Percentiles rank a stretch among this genome's conserved stretches.
Conservation (phyloP, 2,329 filamentous ascomycete genomes). For the Alternaria gaisen region DNA sequence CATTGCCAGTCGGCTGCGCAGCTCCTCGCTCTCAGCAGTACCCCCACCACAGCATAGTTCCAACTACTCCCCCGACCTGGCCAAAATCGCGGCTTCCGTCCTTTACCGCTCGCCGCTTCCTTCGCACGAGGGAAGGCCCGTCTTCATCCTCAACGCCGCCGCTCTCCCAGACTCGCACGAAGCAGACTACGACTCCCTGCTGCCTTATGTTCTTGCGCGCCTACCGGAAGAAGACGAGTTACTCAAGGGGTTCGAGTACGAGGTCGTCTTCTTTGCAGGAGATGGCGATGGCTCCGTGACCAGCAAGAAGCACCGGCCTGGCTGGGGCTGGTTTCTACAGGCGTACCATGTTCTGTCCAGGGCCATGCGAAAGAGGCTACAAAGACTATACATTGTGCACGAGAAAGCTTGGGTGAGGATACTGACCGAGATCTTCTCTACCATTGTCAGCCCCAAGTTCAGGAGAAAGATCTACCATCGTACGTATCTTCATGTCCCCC, state of each 20-base stretch:
- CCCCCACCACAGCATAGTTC: slow-evolving; percentile 56
- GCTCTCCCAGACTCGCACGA: slow-evolving; percentile 65
- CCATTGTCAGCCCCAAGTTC: slow-evolving; percentile 66
- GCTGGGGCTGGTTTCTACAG: slow-evolving; percentile 66
- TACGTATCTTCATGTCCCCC: slow-evolving; percentile 35
- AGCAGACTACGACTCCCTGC: slow-evolving; percentile 63
- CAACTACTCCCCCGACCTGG: slow-evolving; percentile 60
- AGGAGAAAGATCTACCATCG: slow-evolving; percentile 65
- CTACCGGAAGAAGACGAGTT: slow-evolving; percentile 65
- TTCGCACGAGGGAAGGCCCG: slow-evolving; percentile 59
- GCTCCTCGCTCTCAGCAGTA: slow-evolving; percentile 58
- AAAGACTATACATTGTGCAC: slow-evolving; percentile 66
- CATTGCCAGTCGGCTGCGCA: slow-evolving; percentile 50
- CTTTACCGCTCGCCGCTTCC: slow-evolving; percentile 63
- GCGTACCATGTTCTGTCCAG: slow-evolving; percentile 65
- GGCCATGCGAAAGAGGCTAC: slow-evolving; percentile 64
- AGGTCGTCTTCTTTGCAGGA: slow-evolving; percentile 67
- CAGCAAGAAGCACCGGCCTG: slow-evolving; percentile 59
- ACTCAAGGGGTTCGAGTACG: slow-evolving; percentile 62
- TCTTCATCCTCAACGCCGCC: slow-evolving; percentile 65
- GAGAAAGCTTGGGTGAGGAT: slow-evolving; percentile 66
- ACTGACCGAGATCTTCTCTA: slow-evolving; percentile 64
- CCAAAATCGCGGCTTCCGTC: slow-evolving; percentile 61
- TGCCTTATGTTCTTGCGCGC: slow-evolving; percentile 64
- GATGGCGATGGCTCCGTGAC: slow-evolving; percentile 57